Evolutionary conservation across 2,329 filamentous ascomycete genomes (phyloP).

Genomic region (Nakataea oryzae): DNA sequence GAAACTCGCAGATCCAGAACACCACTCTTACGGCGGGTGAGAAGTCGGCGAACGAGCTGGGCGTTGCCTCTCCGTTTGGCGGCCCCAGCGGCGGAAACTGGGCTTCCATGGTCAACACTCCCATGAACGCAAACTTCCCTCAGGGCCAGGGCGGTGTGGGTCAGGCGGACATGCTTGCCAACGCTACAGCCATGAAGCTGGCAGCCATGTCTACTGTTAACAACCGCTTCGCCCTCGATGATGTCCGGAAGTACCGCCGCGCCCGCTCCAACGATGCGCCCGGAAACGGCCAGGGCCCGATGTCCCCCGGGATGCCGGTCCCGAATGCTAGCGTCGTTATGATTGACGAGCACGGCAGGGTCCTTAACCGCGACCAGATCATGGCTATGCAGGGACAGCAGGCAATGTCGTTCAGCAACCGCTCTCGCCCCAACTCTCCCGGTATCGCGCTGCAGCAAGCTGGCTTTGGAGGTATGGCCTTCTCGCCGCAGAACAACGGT

Average conservation of each 20-base stretch:
- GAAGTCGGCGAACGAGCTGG: constrained; percentile 58
- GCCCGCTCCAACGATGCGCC: constrained; percentile 79
- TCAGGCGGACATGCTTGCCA: constrained; percentile 96
- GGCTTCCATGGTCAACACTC: constrained; percentile 98
- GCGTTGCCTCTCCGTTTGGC: constrained; percentile 75
- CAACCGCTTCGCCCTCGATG: constrained; percentile 92
- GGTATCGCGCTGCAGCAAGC: constrained; percentile 65
- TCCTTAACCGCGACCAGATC: constrained; percentile 76
- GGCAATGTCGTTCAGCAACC: constrained; percentile 48
- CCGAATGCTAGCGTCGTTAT: constrained; percentile 75
- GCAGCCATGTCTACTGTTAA: constrained; percentile 95
- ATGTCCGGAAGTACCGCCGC: constrained; percentile 91
- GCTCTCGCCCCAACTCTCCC: constrained; percentile 83
- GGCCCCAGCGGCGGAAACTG: constrained; percentile 68
- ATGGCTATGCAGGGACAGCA: constrained; percentile 60
- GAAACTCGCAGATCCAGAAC: constrained; percentile 65
- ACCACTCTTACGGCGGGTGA: constrained; percentile 71
- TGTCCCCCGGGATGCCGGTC: constrained; percentile 58
- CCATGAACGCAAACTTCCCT: constrained; percentile 82
- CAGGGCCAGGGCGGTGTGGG: constrained; percentile 45
- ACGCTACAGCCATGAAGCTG: constrained; percentile 97
- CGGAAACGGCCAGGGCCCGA: constrained; percentile 45
- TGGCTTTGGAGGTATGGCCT: constrained; percentile 40
- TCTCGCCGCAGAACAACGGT: constrained; percentile 90
- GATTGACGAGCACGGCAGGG: constrained; percentile 88